phyloP scores from a whole-genome alignment of 2,329 filamentous ascomycete genomes.

The Teratosphaeria nubilosa region DNA sequence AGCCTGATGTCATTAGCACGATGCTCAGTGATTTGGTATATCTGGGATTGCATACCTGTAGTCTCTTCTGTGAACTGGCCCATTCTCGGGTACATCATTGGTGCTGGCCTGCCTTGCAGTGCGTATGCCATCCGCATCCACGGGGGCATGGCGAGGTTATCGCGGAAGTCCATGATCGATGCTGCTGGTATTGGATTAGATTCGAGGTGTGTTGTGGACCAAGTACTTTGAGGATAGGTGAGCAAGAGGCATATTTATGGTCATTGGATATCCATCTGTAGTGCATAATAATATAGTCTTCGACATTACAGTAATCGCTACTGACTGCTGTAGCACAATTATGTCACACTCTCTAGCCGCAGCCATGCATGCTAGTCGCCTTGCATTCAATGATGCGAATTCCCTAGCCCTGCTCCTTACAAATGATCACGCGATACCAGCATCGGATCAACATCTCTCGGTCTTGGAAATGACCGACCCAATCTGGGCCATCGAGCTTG shows the following conservation, averaged over 20 bases:
- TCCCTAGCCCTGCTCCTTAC: too few species aligned
- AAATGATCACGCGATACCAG: too few species aligned
- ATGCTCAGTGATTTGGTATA: background rate
- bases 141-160: background rate
- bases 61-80: background rate
- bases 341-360: too few species aligned
- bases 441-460: too few species aligned
- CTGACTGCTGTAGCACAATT: too few species aligned
- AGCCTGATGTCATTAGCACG: background rate
- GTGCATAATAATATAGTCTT: background rate
- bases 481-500: too few species aligned
- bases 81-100: background rate
- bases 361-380: too few species aligned
- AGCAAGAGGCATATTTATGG: background rate
- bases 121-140: background rate
- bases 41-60: background rate
- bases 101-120: background rate
- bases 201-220: background rate
- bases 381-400: too few species aligned
- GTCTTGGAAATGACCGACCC: too few species aligned
- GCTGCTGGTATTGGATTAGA: background rate
- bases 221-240: background rate
- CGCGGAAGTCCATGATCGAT: background rate
- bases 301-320: background rate
- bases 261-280: background rate